Conservation (phyloP, 169 alveolate genomes). For the Plasmodium fragile region DNA sequence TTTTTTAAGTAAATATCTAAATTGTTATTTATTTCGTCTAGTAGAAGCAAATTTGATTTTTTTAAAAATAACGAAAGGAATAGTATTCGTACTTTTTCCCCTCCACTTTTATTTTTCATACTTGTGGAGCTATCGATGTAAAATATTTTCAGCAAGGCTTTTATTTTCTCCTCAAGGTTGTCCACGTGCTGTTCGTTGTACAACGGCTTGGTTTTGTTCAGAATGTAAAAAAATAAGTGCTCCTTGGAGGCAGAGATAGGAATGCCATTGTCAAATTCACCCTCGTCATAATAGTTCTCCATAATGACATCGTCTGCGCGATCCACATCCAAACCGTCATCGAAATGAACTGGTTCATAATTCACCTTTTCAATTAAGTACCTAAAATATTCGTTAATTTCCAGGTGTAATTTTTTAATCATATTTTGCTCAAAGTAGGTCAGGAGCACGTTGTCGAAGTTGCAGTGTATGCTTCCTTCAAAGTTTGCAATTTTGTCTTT, state of each 20-base stretch:
- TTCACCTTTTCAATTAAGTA: constrained; percentile 39
- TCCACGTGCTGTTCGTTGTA: constrained; percentile 5
- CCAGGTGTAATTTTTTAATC: constrained; percentile 55
- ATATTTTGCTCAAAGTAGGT: constrained; percentile 75
- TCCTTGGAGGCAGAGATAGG: background rate
- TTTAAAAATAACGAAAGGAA: constrained; percentile 81
- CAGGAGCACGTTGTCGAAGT: constrained; percentile 49
- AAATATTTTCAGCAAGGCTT: constrained; percentile 78
- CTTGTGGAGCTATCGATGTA: constrained; percentile 77
- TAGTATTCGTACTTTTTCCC: constrained; percentile 82
- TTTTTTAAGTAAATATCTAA: constrained; percentile 82
- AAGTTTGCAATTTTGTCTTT: background rate
- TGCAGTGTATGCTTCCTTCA: constrained; percentile 61
- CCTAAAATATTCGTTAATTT: constrained; percentile 66
- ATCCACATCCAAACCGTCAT: background rate
- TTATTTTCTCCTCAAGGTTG: constrained; percentile 76
- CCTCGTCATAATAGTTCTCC: background rate
- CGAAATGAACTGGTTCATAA: constrained; percentile 37
- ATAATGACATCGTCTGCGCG: background rate
- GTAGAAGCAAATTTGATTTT: constrained; percentile 80
- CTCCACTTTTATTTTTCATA: constrained; percentile 79
- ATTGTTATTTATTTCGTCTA: constrained; percentile 86
- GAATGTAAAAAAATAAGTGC: constrained; percentile 35
- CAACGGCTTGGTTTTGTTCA: constrained; percentile 53
- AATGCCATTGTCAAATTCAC: background rate